Evolutionary conservation across 2,329 filamentous ascomycete genomes (phyloP), one percentile per base, ranked within the genome.

Genomic region (Venturia oleaginea): DNA sequence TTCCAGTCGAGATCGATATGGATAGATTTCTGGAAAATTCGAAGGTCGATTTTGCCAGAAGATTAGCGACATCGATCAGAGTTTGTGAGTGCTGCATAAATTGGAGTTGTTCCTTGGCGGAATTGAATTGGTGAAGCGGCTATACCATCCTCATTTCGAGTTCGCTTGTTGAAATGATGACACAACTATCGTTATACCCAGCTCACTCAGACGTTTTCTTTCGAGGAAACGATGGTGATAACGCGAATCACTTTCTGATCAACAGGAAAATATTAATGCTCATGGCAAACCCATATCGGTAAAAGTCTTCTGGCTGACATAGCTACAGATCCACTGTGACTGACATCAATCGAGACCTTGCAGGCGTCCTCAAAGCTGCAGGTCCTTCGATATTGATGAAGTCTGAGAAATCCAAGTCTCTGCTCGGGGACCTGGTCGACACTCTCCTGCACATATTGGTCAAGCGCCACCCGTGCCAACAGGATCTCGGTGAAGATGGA

Each of bases 141-240:
- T 40, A 13, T 13, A 13, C 10, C 6, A 40, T 13, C n/a, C 43
- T 24, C n/a, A 10, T 24, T 10, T 24, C 43, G 42, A 22, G 38
- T 66, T 22, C 48, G 19, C 59, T 15, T 34, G 34, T 73, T 75
- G 74, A 78, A 72, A 87, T 91, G 92, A 97, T 97, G 92, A 96
- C 79, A 65, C 82, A 84, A 81, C 78, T 80, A 85, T 86, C 90
- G 91, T 92, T 92, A 93, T 85, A 93, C 93, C 92, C 92, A 97
- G 92, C 92, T 97, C 93, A 97, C 92, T 96, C 91, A 90, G 89
- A 97, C 88, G 87, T 90, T 84, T 30, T 24, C 90, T 84, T 46
- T 19, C 80, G 84, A 80, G 69, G 75, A 86, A 89, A 86, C 86
- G 80, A 86, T 96, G 91, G 89, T 91, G 91, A 87, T 87, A 94